Percentiles rank a stretch among this genome's conserved stretches.
phyloP scores from a whole-genome alignment of 495 filamentous ascomycete genomes.

The Poronia punctata region DNA sequence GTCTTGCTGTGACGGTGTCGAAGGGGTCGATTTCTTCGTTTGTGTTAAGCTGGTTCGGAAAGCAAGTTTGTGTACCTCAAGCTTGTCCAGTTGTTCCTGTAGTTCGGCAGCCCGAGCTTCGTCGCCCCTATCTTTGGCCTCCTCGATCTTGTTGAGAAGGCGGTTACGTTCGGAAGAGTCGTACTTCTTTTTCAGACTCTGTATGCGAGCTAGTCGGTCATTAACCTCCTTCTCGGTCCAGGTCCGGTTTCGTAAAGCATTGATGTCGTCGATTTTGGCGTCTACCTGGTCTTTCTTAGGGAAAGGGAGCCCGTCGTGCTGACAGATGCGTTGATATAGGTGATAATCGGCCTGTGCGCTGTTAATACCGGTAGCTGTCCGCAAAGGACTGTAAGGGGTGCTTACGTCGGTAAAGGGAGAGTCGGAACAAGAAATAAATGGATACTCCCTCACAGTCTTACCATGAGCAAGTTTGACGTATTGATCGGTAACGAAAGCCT shows the following conservation, averaged over 20 bases:
- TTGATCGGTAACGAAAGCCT: constrained; percentile 63
- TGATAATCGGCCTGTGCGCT: constrained; percentile 61
- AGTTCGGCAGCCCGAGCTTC: constrained; percentile 51
- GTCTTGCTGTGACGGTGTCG: constrained; percentile 57
- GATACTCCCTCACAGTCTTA: constrained; percentile 67
- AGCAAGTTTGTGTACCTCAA: constrained; percentile 62
- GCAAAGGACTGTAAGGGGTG: constrained; percentile 1
- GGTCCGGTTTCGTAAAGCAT: constrained; percentile 62
- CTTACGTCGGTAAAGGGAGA: constrained; percentile 64
- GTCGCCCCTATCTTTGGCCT: constrained; percentile 58
- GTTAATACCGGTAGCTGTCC: constrained; percentile 24
- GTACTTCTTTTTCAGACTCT: constrained; percentile 51
- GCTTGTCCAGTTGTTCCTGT: constrained; percentile 58
- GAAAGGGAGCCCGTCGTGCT: constrained; percentile 61
- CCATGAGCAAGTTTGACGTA: constrained; percentile 71
- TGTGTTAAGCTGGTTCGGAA: constrained; percentile 55
- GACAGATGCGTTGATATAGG: constrained; percentile 71
- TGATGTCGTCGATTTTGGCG: constrained; percentile 74
- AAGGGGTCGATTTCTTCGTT: constrained; percentile 32
- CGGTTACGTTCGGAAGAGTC: constrained; percentile 57
- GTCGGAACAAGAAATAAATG: constrained; percentile 79
- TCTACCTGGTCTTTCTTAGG: constrained; percentile 59
- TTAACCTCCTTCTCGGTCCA: constrained; percentile 78
- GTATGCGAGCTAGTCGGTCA: constrained; percentile 65
- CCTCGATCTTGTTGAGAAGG: constrained; percentile 52